These are phyloP conservation scores for Pseudopediastrum boryanum DNA, from an alignment of 139 green algal genomes.

Conservation along the genomic window DNA sequence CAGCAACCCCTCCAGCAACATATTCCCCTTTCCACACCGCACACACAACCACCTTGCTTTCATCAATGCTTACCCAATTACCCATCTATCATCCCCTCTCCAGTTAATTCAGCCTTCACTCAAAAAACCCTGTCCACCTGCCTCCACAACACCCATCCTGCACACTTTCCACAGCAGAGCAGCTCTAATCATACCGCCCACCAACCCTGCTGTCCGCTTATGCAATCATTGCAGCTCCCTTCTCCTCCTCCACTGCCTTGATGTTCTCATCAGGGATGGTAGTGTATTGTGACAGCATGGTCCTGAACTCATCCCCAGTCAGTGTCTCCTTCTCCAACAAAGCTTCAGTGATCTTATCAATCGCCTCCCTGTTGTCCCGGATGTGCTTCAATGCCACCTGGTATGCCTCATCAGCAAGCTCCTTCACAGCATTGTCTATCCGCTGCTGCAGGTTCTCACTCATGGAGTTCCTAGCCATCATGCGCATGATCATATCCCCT, in stretches of 20 bases:
- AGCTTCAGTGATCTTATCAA: conserved; percentile 93
- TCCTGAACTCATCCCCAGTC: conserved; percentile 88
- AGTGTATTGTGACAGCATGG: conserved; percentile 83
- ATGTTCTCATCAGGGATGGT: conserved; percentile 92
- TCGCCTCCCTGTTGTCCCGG: conserved; percentile 89
- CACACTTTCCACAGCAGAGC: no score
- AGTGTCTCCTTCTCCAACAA: conserved; percentile 98
- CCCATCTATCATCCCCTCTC: no score
- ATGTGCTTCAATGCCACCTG: conserved; percentile 81
- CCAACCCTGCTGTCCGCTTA: conserved; percentile 3
- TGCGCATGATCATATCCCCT: conserved; percentile 98
- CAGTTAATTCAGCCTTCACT: no score
- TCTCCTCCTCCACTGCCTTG: conserved; percentile 36
- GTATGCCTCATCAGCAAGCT: conserved; percentile 84
- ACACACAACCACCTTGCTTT: no score
- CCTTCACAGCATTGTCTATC: conserved; percentile 92
- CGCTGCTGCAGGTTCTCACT: conserved; percentile 92
- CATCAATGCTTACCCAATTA: no score
- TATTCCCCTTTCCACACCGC: no score
- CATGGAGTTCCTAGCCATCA: conserved; percentile 98
- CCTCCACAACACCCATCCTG: no score
- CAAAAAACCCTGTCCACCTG: no score
- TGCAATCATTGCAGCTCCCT: neutral
- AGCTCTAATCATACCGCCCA: no score
- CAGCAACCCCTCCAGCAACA: no score